Base-by-base conservation (phyloP, 2,329 filamentous ascomycete species). In the Calycina herbarum region DNA sequence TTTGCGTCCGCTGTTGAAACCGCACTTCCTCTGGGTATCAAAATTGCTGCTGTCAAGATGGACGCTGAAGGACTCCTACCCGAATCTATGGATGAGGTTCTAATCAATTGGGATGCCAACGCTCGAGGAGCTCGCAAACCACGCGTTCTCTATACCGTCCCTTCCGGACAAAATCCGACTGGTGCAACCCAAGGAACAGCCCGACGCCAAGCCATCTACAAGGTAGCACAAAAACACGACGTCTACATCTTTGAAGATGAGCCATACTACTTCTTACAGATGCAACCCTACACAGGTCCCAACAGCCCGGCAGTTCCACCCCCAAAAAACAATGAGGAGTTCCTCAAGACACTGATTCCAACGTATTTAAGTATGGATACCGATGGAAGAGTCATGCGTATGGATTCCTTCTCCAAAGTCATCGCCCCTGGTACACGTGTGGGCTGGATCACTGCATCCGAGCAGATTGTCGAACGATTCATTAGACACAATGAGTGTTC, bases 381-480 rank as follows among this genome's bases (percentile, higher is more conserved):
- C 0, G 93, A 97, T 76, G 94, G 94, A 7, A 90, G 94, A 67
- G 94, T 97, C 42, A 83, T 97, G 80, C 90, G 94, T 42, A 85
- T 97, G 78, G 94, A 97, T 76, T 96, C 93, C 0, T 96, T 97
- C 79, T 96, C 92, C 73, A 97, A 97, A 80, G 92, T 97, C 1
- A 83, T 97, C 38, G 85, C 93, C 0, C 94, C 94, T 0, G 94
- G 94, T 8, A 88, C 90, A 15, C 87, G 94, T 57, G 79, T 90
- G 51, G 94, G 94, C 54, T 99, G 95, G 94, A 85, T 97, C 66
- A 96, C 94, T 0, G 94, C 89, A 0, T 91, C 91, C 1, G 89
- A 90, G 73, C 90, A 97, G 79, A 83, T 99, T 66, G 81, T 96
- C 65, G 91, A 96, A 77, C 86, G 91, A 48, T 97, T 92, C 78